Evolutionary conservation across 2,329 filamentous ascomycete genomes (phyloP).

Genomic region (Diaporthe ampelina): DNA sequence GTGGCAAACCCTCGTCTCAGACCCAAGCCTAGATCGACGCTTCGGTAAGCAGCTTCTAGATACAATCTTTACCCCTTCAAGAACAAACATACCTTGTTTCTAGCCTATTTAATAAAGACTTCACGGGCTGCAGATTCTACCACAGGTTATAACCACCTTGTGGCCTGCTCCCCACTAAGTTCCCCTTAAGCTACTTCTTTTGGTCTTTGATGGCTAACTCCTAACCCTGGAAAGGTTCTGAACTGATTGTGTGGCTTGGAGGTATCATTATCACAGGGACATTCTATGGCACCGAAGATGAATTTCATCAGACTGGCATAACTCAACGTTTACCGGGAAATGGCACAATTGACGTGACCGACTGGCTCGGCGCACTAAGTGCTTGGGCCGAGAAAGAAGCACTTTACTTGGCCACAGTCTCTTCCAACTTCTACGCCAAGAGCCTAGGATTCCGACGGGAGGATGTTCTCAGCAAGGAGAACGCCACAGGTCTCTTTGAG

Average conservation of each 20-base stretch:
- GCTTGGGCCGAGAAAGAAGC: conserved; percentile 64
- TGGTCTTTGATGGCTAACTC: no score
- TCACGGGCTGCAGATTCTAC: no score
- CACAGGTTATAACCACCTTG: no score
- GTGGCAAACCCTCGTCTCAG: conserved; percentile 71
- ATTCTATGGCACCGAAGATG: conserved; percentile 71
- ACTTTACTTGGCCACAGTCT: conserved; percentile 61
- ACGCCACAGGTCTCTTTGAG: conserved; percentile 64
- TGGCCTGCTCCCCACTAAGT: no score
- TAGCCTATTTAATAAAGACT: no score
- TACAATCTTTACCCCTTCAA: no score
- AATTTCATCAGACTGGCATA: conserved; percentile 68
- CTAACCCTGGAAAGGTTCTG: conserved; percentile 36
- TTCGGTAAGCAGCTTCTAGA: conserved; percentile 58
- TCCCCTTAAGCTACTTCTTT: no score
- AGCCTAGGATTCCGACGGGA: conserved; percentile 66
- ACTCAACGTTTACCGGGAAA: conserved; percentile 59
- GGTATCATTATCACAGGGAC: conserved; percentile 71
- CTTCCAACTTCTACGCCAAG: conserved; percentile 69
- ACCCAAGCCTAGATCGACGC: conserved; percentile 68
- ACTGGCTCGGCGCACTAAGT: conserved; percentile 74
- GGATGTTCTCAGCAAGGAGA: conserved; percentile 60
- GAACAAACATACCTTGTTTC: no score
- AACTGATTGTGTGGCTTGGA: conserved; percentile 67
- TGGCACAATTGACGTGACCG: conserved; percentile 64